Evolutionary conservation across 2,329 filamentous ascomycete species (phyloP).

Genomic region (Microcyclosporella mali): DNA sequence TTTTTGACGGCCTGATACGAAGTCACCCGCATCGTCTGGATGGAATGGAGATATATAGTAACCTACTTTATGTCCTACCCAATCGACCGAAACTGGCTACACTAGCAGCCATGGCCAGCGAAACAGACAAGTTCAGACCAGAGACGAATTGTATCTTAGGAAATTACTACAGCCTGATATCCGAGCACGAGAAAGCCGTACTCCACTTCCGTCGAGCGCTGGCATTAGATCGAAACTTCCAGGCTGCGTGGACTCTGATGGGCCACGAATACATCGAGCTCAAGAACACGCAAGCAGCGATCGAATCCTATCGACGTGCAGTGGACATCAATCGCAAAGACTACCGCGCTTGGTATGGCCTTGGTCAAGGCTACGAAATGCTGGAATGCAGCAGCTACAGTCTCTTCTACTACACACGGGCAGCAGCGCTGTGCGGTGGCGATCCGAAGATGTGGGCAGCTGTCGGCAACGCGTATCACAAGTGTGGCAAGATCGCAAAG

Average conservation of each 20-base stretch:
- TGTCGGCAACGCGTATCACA: constrained; percentile 83
- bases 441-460: constrained; percentile 99
- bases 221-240: constrained; percentile 80
- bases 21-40: constrained; percentile 69
- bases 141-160: constrained; percentile 96
- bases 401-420: constrained; percentile 95
- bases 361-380: constrained; percentile 95
- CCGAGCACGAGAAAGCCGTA: constrained; percentile 94
- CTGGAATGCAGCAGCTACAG: constrained; percentile 98
- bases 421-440: constrained; percentile 85
- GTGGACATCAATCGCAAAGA: constrained; percentile 95
- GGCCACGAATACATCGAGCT: constrained; percentile 98
- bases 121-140: constrained; percentile 89
- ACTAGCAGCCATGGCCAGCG: constrained; percentile 81
- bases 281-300: constrained; percentile 96
- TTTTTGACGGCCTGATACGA: constrained; percentile 52
- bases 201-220: constrained; percentile 94
- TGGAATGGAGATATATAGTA: constrained; percentile 90
- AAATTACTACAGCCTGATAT: constrained; percentile 93
- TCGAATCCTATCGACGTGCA: constrained; percentile 90
- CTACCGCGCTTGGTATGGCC: constrained; percentile 95
- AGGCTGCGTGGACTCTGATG: constrained; percentile 97
- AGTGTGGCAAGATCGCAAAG: constrained; percentile 79
- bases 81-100: constrained; percentile 85
- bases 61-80: constrained; percentile 91